Evolutionary conservation across 768 basidiomycete species (phyloP), one percentile per base, ranked within the genome.

Genomic region (Kwoniella europaea): DNA sequence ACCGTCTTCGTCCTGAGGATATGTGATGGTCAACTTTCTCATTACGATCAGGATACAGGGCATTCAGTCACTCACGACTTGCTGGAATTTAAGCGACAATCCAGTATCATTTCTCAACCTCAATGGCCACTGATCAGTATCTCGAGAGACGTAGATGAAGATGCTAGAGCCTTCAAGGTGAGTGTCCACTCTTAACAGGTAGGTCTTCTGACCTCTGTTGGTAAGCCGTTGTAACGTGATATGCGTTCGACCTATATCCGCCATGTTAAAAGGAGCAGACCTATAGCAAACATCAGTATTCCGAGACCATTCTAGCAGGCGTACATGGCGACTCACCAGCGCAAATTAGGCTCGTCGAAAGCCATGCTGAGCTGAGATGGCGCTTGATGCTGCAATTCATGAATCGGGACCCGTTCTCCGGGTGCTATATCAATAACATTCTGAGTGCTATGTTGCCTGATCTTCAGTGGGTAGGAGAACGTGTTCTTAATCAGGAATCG

Each of bases 251-350:
- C 97, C 97, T 69, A 99, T 92, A 75, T 96, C 92, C 78, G 94
- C 90, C 46, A 98, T 87, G 80, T 92, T 93, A 84, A 98, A 90
- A 0, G 94, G 92, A 1, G 94, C 86, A 1, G 96, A 95, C 95
- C 95, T 97, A 70, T 7, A 53, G 67, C 35, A 41, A 54, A 41
- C 18, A 29, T 70, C 15, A 55, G 5, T 35, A 35, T 35, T 35
- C 7, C 7, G 35, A 35, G 35, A 35, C 35, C 35, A 35, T 35
- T 35, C 7, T 35, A 35, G 35, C 35, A 35, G 7, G 22, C 9
- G 15, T 44, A 35, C 16, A 15, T 65, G 3, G n/a, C 12, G 16
- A 69, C 78, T 73, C 41, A 77, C 79, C 79, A 81, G 60, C 73
- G 69, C 1, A 90, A 88, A 79, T 93, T 91, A 46, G 92, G 84